Evolutionary conservation across 176 grass and related monocot species (phyloP).

Genomic region (Thalia dealbata): DNA sequence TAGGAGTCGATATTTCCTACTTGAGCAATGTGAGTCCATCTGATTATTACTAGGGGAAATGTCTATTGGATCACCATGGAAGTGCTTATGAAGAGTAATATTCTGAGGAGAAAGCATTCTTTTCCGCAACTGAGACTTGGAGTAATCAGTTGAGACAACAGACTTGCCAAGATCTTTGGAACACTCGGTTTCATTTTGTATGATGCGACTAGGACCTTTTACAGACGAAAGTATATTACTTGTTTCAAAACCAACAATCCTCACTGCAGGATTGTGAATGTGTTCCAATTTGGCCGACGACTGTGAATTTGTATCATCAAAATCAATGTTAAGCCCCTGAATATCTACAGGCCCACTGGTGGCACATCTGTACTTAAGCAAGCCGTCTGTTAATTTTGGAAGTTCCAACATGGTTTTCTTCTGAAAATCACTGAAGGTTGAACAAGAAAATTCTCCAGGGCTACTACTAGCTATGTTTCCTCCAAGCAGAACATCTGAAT

Average conservation of each 20-base stretch:
- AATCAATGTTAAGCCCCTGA: conserved; percentile 39
- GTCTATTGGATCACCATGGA: conserved; percentile 54
- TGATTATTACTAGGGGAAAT: conserved; percentile 36
- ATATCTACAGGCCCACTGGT: conserved; percentile 22
- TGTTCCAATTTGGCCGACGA: conserved; percentile 26
- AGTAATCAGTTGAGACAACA: conserved; percentile 26
- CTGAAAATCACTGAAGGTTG: conserved; percentile 31
- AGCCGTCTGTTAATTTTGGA: conserved; percentile 26
- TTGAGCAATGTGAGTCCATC: conserved; percentile 13
- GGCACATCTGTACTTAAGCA: conserved; percentile 16
- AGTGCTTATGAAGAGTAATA: conserved; percentile 39
- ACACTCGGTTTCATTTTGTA: conserved; percentile 31
- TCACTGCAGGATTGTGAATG: conserved; percentile 33
- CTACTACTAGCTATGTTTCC: conserved; percentile 27
- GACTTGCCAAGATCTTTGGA: conserved; percentile 31
- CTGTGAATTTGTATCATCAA: conserved; percentile 21
- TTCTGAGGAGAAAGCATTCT: conserved; percentile 68
- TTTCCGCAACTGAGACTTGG: conserved; percentile 55
- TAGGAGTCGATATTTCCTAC: conserved; percentile 28
- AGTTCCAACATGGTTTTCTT: conserved; percentile 31
- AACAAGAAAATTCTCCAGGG: conserved; percentile 15
- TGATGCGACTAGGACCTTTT: conserved; percentile 21
- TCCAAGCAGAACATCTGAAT: conserved; percentile 22
- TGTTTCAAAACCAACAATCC: conserved; percentile 81
- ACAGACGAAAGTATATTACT: conserved; percentile 11